Conservation (phyloP, 2,329 filamentous ascomycete genomes). For the Xylariales sp. region DNA sequence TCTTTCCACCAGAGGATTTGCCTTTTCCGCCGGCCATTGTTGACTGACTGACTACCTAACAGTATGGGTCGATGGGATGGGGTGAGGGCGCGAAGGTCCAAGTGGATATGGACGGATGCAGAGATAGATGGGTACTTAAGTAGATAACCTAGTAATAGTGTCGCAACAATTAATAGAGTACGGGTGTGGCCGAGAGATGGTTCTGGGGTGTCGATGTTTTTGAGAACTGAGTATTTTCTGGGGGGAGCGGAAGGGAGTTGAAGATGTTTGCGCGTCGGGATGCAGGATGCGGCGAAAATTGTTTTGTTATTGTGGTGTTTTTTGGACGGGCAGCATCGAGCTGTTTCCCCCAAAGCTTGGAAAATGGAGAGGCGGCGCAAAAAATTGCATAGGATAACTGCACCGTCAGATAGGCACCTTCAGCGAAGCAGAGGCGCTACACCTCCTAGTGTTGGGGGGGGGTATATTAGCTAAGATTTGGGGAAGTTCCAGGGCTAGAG, state of each 20-base stretch:
- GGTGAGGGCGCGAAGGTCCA: conserved; percentile 40
- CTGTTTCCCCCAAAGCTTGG: conserved; percentile 29
- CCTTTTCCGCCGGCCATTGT: conserved; percentile 89
- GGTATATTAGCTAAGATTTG: conserved; percentile 17
- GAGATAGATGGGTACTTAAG: conserved; percentile 12
- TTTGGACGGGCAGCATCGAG: conserved; percentile 42
- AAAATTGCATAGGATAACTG: conserved; percentile 27
- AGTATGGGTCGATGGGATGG: conserved; percentile 20
- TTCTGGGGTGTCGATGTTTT: conserved; percentile 29
- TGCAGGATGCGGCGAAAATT: conserved; percentile 45
- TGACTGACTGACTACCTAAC: conserved; percentile 27
- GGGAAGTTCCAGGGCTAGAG: conserved; percentile 34
- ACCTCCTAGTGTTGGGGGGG: too few relatives aligned
- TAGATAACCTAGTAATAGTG: conserved; percentile 18
- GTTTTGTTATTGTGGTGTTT: conserved; percentile 47
- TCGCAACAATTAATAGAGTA: conserved; percentile 18
- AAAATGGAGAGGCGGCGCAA: conserved; percentile 48
- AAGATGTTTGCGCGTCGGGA: conserved; percentile 46
- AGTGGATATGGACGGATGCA: conserved; percentile 12
- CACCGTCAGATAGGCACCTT: neutral
- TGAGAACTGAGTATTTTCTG: neutral
- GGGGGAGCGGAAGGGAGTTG: conserved; percentile 28
- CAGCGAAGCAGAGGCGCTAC: conserved; percentile 5
- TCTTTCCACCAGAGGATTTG: conserved; percentile 85
- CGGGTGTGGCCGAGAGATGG: conserved; percentile 3